Conservation (phyloP, 2,329 filamentous ascomycete species). For the Diaporthe vaccinii region DNA sequence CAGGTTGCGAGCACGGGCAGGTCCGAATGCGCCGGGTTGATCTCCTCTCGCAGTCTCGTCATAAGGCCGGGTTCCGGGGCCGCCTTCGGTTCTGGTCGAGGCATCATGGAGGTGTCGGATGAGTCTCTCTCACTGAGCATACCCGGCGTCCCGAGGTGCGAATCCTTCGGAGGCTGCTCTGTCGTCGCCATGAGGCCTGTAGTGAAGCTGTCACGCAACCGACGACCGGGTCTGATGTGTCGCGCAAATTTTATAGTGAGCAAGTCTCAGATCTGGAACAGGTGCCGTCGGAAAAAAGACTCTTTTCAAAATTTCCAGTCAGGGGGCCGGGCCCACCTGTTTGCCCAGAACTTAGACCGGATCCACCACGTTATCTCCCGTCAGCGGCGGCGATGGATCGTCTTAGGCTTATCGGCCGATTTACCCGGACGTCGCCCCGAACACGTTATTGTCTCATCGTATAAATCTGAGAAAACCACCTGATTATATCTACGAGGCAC, state of each 20-base stretch:
- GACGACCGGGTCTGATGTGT: too few species aligned
- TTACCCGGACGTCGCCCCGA: background rate
- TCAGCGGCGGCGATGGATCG: constrained; percentile 1
- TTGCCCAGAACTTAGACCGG: constrained; percentile 10
- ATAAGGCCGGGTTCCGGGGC: constrained; percentile 17
- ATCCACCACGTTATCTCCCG: constrained; percentile 31
- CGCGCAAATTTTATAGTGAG: background rate
- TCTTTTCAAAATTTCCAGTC: constrained; percentile 24
- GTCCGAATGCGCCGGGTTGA: constrained; percentile 47
- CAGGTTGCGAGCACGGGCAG: constrained; percentile 56
- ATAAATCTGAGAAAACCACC: background rate
- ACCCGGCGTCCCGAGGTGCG: constrained; percentile 27
- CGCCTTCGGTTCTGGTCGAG: background rate
- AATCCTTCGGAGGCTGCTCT: background rate
- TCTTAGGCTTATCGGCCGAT: background rate
- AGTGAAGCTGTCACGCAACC: background rate
- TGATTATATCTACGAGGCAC: background rate
- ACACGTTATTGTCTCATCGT: background rate
- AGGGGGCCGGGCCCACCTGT: constrained; percentile 33
- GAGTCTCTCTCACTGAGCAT: constrained; percentile 30
- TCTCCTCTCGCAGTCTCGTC: constrained; percentile 42
- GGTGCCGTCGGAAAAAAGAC: constrained; percentile 23
- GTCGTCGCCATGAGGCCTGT: constrained; percentile 5
- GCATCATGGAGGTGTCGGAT: constrained; percentile 27
- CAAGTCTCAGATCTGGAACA: constrained; percentile 9